Evolutionary conservation across 495 filamentous ascomycete genomes (phyloP).

Genomic region (Stereocaulon alpinum): DNA sequence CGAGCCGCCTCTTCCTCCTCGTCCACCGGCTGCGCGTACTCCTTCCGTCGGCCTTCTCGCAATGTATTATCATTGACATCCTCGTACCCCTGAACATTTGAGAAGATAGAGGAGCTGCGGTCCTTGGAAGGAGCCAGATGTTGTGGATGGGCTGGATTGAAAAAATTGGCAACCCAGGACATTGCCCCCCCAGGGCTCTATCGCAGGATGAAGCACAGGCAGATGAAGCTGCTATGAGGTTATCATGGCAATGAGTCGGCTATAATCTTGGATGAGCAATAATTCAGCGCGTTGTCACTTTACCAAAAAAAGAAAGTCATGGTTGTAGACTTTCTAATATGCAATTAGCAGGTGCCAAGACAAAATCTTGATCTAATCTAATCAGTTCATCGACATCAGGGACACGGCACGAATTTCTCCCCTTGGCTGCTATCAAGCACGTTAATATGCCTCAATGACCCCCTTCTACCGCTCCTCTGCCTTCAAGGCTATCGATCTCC

Average conservation of each 20-base stretch:
- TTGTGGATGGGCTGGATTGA: conserved; percentile 6
- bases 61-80: not conserved
- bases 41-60: conserved; percentile 9
- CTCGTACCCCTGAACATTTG: conserved; percentile 1
- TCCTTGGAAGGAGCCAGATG: conserved; percentile 4
- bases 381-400: not conserved
- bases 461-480: not conserved
- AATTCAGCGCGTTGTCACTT: too few species aligned
- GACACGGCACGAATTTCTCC: not conserved
- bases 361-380: conserved; percentile 1
- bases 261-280: too few species aligned
- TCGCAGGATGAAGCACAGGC: not conserved
- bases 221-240: not conserved
- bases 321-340: not conserved
- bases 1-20: conserved; percentile 43
- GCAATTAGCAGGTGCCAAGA: not conserved
- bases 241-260: not conserved
- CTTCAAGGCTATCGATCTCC: too few species aligned
- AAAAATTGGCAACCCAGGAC: conserved; percentile 19
- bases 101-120: not conserved
- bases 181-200: conserved; percentile 12
- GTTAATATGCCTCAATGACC: not conserved
- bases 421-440: not conserved
- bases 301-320: too few species aligned
- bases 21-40: conserved; percentile 24